A percentile compares a stretch with the other conserved stretches of the same genome.
Evolutionary conservation across 2,329 filamentous ascomycete genomes (phyloP).

Genomic region (Biscogniauxia sp.): DNA sequence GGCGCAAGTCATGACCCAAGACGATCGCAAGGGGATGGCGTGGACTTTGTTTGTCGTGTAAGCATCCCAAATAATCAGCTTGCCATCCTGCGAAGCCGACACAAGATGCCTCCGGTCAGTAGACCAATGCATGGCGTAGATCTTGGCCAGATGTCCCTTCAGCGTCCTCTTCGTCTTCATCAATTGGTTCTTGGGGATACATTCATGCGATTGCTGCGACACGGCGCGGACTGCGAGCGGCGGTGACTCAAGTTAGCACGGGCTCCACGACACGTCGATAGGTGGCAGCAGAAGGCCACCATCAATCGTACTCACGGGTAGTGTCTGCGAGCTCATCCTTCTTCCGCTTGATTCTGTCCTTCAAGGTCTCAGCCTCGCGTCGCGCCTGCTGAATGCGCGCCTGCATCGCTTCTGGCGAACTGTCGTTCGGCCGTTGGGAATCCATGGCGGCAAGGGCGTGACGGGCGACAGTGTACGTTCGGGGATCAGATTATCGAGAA

Average conservation of each 20-base stretch:
- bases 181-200: conserved; percentile 82
- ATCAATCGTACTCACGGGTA: conserved; percentile 68
- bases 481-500: neutral
- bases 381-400: conserved; percentile 88
- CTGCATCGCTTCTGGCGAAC: conserved; percentile 80
- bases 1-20: conserved; percentile 99
- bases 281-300: neutral
- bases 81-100: conserved; percentile 96
- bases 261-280: conserved; percentile 4
- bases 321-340: conserved; percentile 99
- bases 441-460: conserved; percentile 47
- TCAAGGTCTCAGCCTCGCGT: conserved; percentile 95
- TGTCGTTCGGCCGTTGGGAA: conserved; percentile 57
- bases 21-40: conserved; percentile 93
- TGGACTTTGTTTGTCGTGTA: conserved; percentile 99
- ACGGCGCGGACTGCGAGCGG: conserved; percentile 75
- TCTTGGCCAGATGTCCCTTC: conserved; percentile 97
- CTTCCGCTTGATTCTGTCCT: conserved; percentile 99
- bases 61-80: conserved; percentile 99
- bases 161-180: conserved; percentile 98
- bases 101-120: conserved; percentile 96
- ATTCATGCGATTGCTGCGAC: conserved; percentile 86
- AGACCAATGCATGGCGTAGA: conserved; percentile 99
- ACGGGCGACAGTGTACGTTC: conserved; percentile 5
- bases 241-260: conserved; percentile 9